phyloP scores from a whole-genome alignment of 331 rosid species.

The Quercus phellos region DNA sequence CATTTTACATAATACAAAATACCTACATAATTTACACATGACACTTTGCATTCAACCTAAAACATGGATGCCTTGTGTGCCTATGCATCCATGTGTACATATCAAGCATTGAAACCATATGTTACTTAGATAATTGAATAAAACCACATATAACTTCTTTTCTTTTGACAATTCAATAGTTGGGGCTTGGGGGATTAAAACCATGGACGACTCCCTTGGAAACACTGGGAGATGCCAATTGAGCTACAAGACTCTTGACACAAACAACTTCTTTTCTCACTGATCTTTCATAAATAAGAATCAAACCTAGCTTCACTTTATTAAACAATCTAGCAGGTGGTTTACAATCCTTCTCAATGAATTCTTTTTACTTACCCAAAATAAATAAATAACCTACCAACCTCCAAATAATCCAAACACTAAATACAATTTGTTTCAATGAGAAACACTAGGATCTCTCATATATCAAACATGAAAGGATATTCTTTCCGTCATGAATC shows the following conservation, averaged over 20 bases:
- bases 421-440: not conserved
- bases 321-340: not conserved
- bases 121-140: not conserved
- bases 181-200: no score
- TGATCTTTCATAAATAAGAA: not conserved
- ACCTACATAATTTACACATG: not conserved
- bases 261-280: not conserved
- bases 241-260: no score
- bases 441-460: not conserved
- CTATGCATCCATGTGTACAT: not conserved
- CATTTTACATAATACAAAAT: not conserved
- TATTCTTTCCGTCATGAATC: not conserved
- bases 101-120: not conserved
- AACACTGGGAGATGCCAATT: no score
- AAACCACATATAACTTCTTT: not conserved
- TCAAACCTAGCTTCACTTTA: not conserved
- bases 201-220: no score
- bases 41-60: not conserved
- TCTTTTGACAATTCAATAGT: no score
- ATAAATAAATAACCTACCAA: not conserved
- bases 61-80: not conserved
- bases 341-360: not conserved
- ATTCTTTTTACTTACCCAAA: not conserved
- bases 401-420: not conserved
- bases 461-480: not conserved